These are phyloP conservation scores for Magnusiomyces suaveolens DNA, from an alignment of 1,139 yeast species.

Conservation along the genomic window DNA sequence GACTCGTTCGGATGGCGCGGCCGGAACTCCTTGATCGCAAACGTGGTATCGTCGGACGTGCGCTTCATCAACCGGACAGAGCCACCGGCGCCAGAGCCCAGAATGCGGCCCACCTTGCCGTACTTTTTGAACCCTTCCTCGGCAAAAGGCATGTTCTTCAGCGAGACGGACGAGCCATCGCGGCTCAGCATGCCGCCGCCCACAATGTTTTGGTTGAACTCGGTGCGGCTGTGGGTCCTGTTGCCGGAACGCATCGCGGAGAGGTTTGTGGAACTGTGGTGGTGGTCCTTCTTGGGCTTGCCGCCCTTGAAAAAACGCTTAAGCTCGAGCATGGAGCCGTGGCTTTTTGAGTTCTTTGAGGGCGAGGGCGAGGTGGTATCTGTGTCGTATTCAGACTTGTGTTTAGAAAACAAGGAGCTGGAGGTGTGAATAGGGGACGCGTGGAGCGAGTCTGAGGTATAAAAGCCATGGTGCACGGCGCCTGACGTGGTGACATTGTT, in stretches of 20 bases:
- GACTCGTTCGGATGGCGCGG: conserved; percentile 76
- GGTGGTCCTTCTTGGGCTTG: conserved; percentile 11
- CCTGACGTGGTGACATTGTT: background rate
- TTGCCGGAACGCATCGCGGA: conserved; percentile 6
- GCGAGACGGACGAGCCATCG: conserved; percentile 15
- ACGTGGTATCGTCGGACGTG: conserved; percentile 70
- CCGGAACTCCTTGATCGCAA: conserved; percentile 95
- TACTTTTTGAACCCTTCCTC: conserved; percentile 54
- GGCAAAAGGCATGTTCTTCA: conserved; percentile 31
- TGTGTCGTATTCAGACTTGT: conserved; percentile 9
- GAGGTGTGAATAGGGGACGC: background rate
- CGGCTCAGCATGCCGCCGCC: conserved; percentile 8
- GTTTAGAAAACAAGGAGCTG: conserved; percentile 9
- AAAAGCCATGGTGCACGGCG: background rate
- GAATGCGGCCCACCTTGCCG: conserved; percentile 77
- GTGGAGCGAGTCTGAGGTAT: background rate
- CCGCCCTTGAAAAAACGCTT: conserved; percentile 33
- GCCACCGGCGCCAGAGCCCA: conserved; percentile 98
- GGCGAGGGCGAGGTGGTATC: conserved; percentile 13
- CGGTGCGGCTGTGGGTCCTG: conserved; percentile 10
- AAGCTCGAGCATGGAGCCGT: conserved; percentile 33
- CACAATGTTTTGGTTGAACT: background rate
- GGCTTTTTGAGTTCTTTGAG: conserved; percentile 16
- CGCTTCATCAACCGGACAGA: conserved; percentile 80
- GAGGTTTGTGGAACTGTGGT: conserved; percentile 12